Conservation (phyloP, 1,139 yeast species). For the Scheffersomyces lignicola region DNA sequence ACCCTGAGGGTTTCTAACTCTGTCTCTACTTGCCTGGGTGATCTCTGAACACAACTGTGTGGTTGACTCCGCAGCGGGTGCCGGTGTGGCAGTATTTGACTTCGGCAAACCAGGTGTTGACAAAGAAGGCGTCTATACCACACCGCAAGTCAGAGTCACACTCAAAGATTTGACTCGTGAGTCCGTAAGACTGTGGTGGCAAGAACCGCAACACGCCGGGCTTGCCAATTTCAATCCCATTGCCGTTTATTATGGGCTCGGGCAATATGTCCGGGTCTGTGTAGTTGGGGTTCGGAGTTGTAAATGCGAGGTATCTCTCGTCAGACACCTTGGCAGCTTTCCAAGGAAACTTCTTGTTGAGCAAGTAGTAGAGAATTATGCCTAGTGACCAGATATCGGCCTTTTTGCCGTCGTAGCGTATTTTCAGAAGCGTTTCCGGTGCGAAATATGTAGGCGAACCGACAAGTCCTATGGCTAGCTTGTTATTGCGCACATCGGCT, state of each 20-base stretch:
- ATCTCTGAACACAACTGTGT: constrained; percentile 7
- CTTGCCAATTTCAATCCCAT: constrained; percentile 8
- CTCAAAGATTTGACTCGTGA: constrained; percentile 17
- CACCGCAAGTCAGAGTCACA: constrained; percentile 17
- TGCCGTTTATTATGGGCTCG: constrained; percentile 6
- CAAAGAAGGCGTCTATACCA: constrained; percentile 13
- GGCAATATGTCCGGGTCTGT: constrained; percentile 1
- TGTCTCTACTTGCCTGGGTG: too few species aligned
- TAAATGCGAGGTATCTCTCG: constrained; percentile 13
- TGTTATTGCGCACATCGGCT: constrained; percentile 11
- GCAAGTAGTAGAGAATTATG: constrained; percentile 36
- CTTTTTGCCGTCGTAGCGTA: constrained; percentile 40
- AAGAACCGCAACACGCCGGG: constrained; percentile 9
- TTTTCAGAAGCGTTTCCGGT: constrained; percentile 42
- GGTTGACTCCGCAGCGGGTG: constrained; percentile 16
- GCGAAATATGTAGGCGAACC: constrained; percentile 49
- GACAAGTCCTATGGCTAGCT: constrained; percentile 43
- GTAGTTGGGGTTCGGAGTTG: background rate
- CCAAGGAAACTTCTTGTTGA: constrained; percentile 36
- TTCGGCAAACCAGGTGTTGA: constrained; percentile 17
- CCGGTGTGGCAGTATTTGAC: constrained; percentile 12
- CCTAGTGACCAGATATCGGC: constrained; percentile 56
- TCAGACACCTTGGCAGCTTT: constrained; percentile 28
- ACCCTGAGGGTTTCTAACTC: too few species aligned
- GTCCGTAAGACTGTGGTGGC: constrained; percentile 10